Base-by-base conservation (phyloP, 2,329 filamentous ascomycete genomes). In the Diplodia sapinea region DNA sequence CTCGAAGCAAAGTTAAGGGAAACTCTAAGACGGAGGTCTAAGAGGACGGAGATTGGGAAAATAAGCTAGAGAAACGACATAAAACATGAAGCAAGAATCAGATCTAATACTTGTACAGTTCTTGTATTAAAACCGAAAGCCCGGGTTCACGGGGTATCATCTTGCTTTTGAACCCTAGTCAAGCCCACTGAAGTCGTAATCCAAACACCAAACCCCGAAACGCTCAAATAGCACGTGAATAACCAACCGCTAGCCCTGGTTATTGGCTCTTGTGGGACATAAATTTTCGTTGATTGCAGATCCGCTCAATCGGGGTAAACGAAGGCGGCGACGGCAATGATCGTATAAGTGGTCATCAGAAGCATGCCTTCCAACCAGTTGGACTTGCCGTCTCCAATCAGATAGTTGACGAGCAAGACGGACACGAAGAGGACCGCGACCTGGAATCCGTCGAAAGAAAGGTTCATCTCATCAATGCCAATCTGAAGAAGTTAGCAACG, bases 361-460 rank as follows among this genome's bases (percentile, higher is more conserved):
- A 89, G 74, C 8, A 88, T 80, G 17, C 87, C 87, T 74, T 89
- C 87, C 11, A 89, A 81, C 86, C 82, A 84, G 75, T 84, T 75
- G 69, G 83, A 85, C 71, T 87, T 87, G 64, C 86, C 85, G 70
- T 88, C 86, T 69, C 84, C 82, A 56, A 89, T 89, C 20, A 89
- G 80, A 72, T 89, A 89, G 74, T 88, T 89, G 54, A 89, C 85
- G 70, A 87, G 71, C 61, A 84, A 75, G n/a, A 84, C 79, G 40
- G 77, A 78, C 29, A 89, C 84, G 69, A 89, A 89, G 3, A 88
- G 77, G 7, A 86, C 77, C 9, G 82, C 89, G 7, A 96, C 88
- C 79, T 96, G 91, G 82, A 97, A 97, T 0, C 89, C 89, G 75
- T 96, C 92, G 76, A 97, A 95, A 77, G 90, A 90, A 5, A 96